Conservation (phyloP, 805 yeast genomes). For the Yarrowia deformans region DNA sequence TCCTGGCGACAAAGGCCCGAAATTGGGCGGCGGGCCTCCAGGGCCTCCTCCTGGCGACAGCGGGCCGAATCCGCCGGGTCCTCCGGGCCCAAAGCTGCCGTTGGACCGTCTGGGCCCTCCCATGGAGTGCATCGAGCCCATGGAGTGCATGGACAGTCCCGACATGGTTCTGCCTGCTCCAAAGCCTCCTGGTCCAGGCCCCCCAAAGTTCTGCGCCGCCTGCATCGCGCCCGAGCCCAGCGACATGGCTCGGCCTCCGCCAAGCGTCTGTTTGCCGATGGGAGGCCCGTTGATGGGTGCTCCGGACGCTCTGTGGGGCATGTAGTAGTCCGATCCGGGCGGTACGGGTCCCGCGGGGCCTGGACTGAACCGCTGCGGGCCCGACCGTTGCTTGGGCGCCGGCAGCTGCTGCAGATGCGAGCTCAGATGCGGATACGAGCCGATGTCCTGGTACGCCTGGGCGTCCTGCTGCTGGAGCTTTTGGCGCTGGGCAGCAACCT, state of each 20-base stretch:
- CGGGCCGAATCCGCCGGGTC: conserved; percentile 7
- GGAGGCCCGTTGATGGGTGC: conserved; percentile 20
- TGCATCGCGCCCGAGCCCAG: conserved; percentile 36
- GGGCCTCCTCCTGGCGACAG: conserved; percentile 25
- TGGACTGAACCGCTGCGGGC: conserved; percentile 9
- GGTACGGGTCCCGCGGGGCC: conserved; percentile 13
- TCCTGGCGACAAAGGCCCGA: conserved; percentile 7
- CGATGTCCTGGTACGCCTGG: conserved; percentile 35
- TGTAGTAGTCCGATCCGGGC: conserved; percentile 28
- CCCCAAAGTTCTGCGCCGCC: conserved; percentile 32
- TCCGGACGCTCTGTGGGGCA: conserved; percentile 32
- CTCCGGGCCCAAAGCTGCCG: conserved; percentile 17
- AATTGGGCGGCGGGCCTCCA: conserved; percentile 9
- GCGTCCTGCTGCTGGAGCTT: conserved; percentile 31
- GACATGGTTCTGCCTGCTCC: conserved; percentile 37
- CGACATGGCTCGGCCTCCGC: conserved; percentile 28
- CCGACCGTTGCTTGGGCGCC: conserved; percentile 26
- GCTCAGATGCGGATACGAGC: conserved; percentile 30
- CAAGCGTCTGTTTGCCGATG: conserved; percentile 4
- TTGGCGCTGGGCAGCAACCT: conserved; percentile 37
- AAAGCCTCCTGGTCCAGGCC: conserved; percentile 4
- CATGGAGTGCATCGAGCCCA: conserved; percentile 7
- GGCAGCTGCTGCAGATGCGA: conserved; percentile 23
- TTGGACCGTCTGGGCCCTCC: conserved; percentile 26
- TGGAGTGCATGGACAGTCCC: conserved; percentile 24